These are phyloP conservation scores for Xerocomus potaroensis DNA, from an alignment of 768 basidiomycete species.

Conservation along the genomic window DNA sequence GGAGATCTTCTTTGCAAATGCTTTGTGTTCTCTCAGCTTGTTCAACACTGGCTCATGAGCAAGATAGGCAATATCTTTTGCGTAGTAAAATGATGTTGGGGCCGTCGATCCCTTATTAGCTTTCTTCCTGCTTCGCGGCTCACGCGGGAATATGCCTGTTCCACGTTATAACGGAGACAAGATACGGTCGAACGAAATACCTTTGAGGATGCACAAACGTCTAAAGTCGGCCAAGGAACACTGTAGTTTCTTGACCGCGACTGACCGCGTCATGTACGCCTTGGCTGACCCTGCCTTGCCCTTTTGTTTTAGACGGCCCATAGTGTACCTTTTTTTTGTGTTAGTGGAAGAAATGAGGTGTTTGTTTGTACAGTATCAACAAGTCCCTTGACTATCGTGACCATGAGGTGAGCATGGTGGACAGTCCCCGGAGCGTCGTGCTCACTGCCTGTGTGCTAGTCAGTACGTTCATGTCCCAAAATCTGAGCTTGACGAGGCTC, in stretches of 20 bases:
- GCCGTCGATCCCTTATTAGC: conserved; percentile 98
- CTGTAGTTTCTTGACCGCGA: conserved; percentile 93
- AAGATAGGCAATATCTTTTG: conserved; percentile 96
- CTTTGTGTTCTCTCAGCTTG: conserved; percentile 95
- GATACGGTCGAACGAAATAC: conserved; percentile 37
- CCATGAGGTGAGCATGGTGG: conserved; percentile 30
- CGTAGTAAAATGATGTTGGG: conserved; percentile 96
- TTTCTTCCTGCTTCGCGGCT: conserved; percentile 85
- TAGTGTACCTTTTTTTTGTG: conserved; percentile 23
- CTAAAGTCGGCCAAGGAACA: conserved; percentile 96
- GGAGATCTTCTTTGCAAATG: conserved; percentile 95
- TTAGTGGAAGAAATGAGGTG: not conserved
- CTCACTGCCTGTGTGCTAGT: conserved; percentile 39
- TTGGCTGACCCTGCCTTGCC: conserved; percentile 91
- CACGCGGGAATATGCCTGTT: conserved; percentile 93
- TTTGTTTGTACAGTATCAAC: conserved; percentile 33
- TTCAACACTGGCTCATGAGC: conserved; percentile 93
- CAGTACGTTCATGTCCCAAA: conserved; percentile 97
- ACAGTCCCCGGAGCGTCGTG: conserved; percentile 1
- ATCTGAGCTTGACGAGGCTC: conserved; percentile 96
- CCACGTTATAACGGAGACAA: conserved; percentile 9
- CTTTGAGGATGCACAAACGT: conserved; percentile 95
- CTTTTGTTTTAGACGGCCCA: conserved; percentile 79
- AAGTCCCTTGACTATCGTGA: no score
- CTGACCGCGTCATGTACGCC: conserved; percentile 85